Conservation (phyloP, 805 yeast genomes). For the Metschnikowia vanudenii region DNA sequence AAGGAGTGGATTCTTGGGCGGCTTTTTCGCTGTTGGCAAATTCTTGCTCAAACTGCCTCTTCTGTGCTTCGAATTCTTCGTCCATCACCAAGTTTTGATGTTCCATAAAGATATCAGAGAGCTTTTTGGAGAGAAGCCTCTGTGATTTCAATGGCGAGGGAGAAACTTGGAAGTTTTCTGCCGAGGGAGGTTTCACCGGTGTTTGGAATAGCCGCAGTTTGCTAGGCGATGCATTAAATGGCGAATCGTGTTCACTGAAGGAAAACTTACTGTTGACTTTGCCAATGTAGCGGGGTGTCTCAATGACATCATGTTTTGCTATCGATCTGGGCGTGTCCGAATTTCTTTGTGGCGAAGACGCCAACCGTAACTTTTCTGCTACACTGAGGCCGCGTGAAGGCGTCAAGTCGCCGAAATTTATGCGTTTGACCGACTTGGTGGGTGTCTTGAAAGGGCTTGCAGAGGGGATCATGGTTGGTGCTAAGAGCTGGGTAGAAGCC, state of each 20-base stretch:
- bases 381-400: slow-evolving; percentile 16
- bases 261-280: slow-evolving; percentile 16
- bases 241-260: slow-evolving; percentile 12
- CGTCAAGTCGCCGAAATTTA: slow-evolving; percentile 16
- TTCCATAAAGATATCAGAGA: slow-evolving; percentile 50
- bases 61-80: slow-evolving; percentile 20
- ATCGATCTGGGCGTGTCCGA: not conserved
- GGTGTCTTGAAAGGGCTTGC: slow-evolving; percentile 34
- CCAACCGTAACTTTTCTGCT: slow-evolving; percentile 12
- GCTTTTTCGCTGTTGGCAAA: slow-evolving; percentile 8
- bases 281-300: slow-evolving; percentile 19
- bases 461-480: not conserved
- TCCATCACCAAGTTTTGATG: slow-evolving; percentile 32
- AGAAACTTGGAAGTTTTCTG: slow-evolving; percentile 35
- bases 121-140: slow-evolving; percentile 27
- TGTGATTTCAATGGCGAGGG: slow-evolving; percentile 47
- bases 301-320: slow-evolving; percentile 1
- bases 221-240: slow-evolving; percentile 4
- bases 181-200: slow-evolving; percentile 16
- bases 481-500: slow-evolving; percentile 1
- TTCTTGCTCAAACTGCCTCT: slow-evolving; percentile 18
- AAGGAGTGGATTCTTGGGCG: slow-evolving; percentile 4
- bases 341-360: slow-evolving; percentile 10
- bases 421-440: slow-evolving; percentile 24
- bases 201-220: slow-evolving; percentile 4